Percentiles rank a stretch among this genome's conserved stretches.
phyloP scores from a whole-genome alignment of 805 yeast genomes.

The Metschnikowia bowlesiae region DNA sequence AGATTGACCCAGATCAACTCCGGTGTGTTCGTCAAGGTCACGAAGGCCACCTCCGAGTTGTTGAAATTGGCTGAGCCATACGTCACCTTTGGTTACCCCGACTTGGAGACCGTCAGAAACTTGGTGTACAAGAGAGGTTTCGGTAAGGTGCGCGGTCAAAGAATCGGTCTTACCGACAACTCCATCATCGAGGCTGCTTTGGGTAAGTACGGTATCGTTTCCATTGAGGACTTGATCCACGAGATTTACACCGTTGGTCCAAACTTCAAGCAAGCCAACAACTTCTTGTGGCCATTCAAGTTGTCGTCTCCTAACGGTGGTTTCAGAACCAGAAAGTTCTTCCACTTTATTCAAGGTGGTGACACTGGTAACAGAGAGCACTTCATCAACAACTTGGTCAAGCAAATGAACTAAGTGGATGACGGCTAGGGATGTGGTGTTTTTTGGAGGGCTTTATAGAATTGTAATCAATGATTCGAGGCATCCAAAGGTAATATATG shows the following conservation, averaged over 20 bases:
- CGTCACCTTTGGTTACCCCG: constrained; percentile 97
- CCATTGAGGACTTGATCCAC: constrained; percentile 92
- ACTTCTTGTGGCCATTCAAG: constrained; percentile 98
- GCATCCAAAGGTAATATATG: constrained; percentile 1
- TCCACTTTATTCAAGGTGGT: constrained; percentile 97
- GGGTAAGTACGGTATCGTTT: constrained; percentile 90
- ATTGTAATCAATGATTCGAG: constrained; percentile 1
- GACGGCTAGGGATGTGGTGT: neutral
- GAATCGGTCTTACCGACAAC: constrained; percentile 86
- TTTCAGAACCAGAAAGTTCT: constrained; percentile 97
- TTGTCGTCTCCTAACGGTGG: constrained; percentile 96
- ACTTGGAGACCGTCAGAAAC: constrained; percentile 84
- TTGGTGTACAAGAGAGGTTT: constrained; percentile 95
- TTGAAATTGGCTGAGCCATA: constrained; percentile 93
- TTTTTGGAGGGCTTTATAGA: constrained; percentile 6
- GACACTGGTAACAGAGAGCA: constrained; percentile 98
- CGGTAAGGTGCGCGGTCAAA: constrained; percentile 97
- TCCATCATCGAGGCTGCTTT: constrained; percentile 80
- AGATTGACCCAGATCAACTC: constrained; percentile 92
- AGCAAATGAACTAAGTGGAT: constrained; percentile 77
- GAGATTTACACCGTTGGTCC: constrained; percentile 96
- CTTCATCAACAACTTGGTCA: constrained; percentile 89
- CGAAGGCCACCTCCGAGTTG: constrained; percentile 93
- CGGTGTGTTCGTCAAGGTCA: constrained; percentile 91
- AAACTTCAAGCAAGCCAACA: constrained; percentile 97